Base-by-base conservation (phyloP, 805 yeast genomes). In the Debaryomyces maramus region DNA sequence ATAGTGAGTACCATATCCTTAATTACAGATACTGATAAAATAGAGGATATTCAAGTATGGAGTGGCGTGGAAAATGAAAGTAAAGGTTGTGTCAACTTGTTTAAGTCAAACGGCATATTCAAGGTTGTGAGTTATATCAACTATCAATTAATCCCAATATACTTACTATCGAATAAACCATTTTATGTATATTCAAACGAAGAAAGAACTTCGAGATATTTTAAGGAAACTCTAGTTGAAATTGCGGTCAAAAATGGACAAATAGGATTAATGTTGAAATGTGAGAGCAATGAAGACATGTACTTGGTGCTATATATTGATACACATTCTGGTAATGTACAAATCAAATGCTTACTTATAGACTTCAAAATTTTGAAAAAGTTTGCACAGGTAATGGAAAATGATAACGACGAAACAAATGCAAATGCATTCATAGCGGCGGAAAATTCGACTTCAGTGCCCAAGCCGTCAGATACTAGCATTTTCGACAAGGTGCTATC, bases 401-500 rank as follows among this genome's bases (percentile, higher is more conserved):
- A 15, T 5, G 28, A 24, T 15, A 24, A 24, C 13, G 13, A 15
- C 11, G 3, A 6, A 24, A 10, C 13, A 10, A 10, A 24, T 24
- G 11, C 28, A 24, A 24, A 15, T 24, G 11, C 13, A 5, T 24
- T 24, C 13, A 24, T 24, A 24, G 13, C 11, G 3, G 11, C 13
- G 28, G 28, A 24, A 15, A 10, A 15, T 24, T 24, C 28, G 7
- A 24, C 6, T 24, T 14, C 35, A 3, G 19, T 28, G n/a, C 30
- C 37, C 20, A 40, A 36, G 19, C 23, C 21, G 15, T 43, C 58
- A 2, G 48, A 52, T 26, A 53, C 55, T 6, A 48, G 59, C 6
- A 54, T 62, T 1, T 65, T 67, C 32, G 74, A 69, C 45, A 60
- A 62, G 32, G 69, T 67, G 4, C 48, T 67, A 16, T 60, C 60